Evolutionary conservation across 805 yeast genomes (phyloP).

Genomic region (Dipodascus geniculatus): DNA sequence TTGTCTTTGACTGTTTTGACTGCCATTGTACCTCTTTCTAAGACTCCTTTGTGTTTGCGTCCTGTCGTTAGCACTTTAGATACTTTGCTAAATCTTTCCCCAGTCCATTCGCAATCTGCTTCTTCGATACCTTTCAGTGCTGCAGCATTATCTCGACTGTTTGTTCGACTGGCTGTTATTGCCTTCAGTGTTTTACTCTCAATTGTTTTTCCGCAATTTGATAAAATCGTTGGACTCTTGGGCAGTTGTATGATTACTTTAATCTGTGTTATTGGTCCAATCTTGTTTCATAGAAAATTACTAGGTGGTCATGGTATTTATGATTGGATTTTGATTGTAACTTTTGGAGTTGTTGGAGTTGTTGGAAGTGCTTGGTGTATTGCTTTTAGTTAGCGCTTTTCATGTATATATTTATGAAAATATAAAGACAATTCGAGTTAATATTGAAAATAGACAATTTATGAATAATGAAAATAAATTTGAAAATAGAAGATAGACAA

Average conservation of each 20-base stretch:
- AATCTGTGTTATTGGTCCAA: conserved; percentile 69
- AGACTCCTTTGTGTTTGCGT: conserved; percentile 70
- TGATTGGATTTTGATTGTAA: conserved; percentile 32
- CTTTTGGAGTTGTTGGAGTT: conserved; percentile 39
- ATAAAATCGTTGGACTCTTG: conserved; percentile 64
- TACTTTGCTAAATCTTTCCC: conserved; percentile 30
- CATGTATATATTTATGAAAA: too few species aligned
- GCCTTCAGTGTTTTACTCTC: conserved; percentile 46
- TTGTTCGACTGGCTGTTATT: conserved; percentile 39
- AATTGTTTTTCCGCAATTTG: conserved; percentile 64
- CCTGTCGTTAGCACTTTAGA: conserved; percentile 71
- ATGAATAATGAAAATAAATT: too few species aligned
- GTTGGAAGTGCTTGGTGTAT: conserved; percentile 36
- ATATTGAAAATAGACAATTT: too few species aligned
- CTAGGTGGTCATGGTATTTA: conserved; percentile 30
- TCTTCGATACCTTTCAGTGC: conserved; percentile 1
- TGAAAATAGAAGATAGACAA: too few species aligned
- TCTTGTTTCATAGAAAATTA: conserved; percentile 52
- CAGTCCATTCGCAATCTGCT: conserved; percentile 10
- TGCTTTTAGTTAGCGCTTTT: neutral
- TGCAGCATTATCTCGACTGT: conserved; percentile 5
- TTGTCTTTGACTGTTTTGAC: conserved; percentile 45
- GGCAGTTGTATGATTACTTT: conserved; percentile 75
- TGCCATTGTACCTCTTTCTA: conserved; percentile 76
- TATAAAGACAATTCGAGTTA: too few species aligned